Conservation (phyloP, 345 rosid genomes). For the Excoecaria agallocha region DNA sequence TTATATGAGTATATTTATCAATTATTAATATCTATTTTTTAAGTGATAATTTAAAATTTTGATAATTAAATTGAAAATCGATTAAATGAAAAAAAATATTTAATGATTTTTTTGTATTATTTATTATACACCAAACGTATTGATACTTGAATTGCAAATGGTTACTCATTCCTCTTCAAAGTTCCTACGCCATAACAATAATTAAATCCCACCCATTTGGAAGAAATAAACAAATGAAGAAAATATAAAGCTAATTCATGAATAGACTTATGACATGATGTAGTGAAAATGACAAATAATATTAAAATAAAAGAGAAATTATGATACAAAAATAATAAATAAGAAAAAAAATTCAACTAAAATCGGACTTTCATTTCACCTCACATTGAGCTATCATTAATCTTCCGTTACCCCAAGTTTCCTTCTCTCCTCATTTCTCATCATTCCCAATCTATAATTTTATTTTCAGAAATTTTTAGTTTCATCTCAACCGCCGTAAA, state of each 20-base stretch:
- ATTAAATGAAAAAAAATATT: too few species aligned
- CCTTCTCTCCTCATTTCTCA: neutral
- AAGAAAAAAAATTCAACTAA: neutral
- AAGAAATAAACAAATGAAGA: neutral
- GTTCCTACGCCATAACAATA: neutral
- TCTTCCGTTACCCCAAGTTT: slow-evolving; percentile 5
- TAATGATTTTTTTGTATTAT: too few species aligned
- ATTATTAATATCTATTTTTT: too few species aligned
- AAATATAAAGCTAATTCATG: neutral
- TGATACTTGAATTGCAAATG: neutral
- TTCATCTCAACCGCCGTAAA: neutral
- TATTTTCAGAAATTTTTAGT: too few species aligned
- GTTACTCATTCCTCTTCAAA: neutral
- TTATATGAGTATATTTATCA: too few species aligned
- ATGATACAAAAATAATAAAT: neutral
- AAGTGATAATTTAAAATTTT: too few species aligned
- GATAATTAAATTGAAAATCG: too few species aligned
- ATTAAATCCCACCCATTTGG: neutral
- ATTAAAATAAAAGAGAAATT: neutral
- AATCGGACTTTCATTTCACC: slow-evolving; percentile 3
- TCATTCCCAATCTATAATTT: neutral
- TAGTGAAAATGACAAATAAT: neutral
- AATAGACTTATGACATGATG: slow-evolving; percentile 3
- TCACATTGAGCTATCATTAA: slow-evolving; percentile 1
- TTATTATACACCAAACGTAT: neutral